Base-by-base conservation (phyloP, 2,329 filamentous ascomycete genomes). In the Colletotrichum godetiae region DNA sequence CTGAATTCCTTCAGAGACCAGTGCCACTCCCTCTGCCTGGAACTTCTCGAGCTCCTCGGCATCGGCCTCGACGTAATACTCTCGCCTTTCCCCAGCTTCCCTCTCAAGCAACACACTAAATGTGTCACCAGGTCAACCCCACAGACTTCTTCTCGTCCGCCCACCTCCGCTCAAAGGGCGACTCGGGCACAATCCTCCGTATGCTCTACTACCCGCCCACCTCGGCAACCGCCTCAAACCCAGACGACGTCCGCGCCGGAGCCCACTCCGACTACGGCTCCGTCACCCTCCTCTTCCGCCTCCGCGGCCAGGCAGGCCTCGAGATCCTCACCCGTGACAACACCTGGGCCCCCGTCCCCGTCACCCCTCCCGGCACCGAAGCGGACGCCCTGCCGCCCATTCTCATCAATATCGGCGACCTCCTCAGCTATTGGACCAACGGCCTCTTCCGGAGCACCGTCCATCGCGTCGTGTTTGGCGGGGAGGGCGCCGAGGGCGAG, bases 261-360 rank as follows among this genome's bases (percentile, higher is more conserved):
- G 95, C 96, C 0, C 96, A 98, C 82, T 96, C 93, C 5, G 95
- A 98, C 84, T 98, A 98, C 83, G 91, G 91, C 68, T 90, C 88
- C 72, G 83, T 92, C 71, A 92, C 91, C 1, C 85, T 92, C n/a
- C 89, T 98, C 12, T 98, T 99, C 86, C 95, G 97, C 76, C 90
- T 95, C 2, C 90, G 90, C 0, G 93, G 93, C 1, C 95, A 98
- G 78, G 92, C 95, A 0, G 97, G 97, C 0, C 87, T 99, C 1
- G 95, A 98, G 82, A 92, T 98, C 74, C 88, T 92, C 7, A 92
- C 91, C 1, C 87, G 87, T 0, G 84, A 87, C 19, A 83, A 82
- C 24, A 75, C 79, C 13, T 87, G 92, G 93, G 89, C 87, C 0
- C 89, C 90, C 57, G 94, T 93, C 1, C 92, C 90, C 4, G 92